Evolutionary conservation across 2,329 filamentous ascomycete species (phyloP).

Genomic region (Dactylellina parvicollis): DNA sequence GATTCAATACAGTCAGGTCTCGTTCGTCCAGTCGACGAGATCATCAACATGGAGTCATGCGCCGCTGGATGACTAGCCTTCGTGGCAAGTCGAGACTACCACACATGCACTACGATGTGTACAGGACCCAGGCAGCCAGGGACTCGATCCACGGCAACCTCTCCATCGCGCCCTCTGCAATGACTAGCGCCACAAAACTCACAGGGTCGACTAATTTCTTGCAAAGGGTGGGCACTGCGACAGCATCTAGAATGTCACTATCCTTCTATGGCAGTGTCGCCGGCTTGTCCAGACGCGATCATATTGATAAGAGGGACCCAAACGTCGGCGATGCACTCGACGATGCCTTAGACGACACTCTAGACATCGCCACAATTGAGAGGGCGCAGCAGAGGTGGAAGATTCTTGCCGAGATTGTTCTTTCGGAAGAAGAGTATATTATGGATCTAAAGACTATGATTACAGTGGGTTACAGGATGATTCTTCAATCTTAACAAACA

Average conservation of each 20-base stretch:
- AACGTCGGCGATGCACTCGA: constrained; percentile 25
- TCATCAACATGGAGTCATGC: constrained; percentile 41
- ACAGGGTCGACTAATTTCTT: constrained; percentile 50
- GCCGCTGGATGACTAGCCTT: constrained; percentile 53
- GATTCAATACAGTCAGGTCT: constrained; percentile 42
- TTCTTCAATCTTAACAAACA: background rate
- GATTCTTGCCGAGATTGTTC: constrained; percentile 47
- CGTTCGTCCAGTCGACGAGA: constrained; percentile 29
- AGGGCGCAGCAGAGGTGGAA: constrained; percentile 51
- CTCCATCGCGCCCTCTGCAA: constrained; percentile 44
- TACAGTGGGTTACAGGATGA: constrained; percentile 23
- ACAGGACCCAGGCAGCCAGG: constrained; percentile 36
- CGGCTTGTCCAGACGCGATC: constrained; percentile 34
- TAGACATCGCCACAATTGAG: constrained; percentile 47
- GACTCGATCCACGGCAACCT: constrained; percentile 48
- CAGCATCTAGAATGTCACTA: constrained; percentile 41
- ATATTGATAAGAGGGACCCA: constrained; percentile 21
- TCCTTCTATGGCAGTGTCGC: constrained; percentile 48
- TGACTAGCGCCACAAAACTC: constrained; percentile 49
- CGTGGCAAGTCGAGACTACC: constrained; percentile 49
- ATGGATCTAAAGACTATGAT: constrained; percentile 53
- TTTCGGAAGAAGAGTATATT: constrained; percentile 49
- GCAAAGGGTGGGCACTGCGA: constrained; percentile 42
- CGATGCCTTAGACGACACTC: constrained; percentile 31
- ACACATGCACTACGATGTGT: constrained; percentile 51